A percentile compares a stretch with the other conserved stretches of the same genome.
phyloP scores from a whole-genome alignment of 805 yeast genomes.

The Grigorovia humatica region DNA sequence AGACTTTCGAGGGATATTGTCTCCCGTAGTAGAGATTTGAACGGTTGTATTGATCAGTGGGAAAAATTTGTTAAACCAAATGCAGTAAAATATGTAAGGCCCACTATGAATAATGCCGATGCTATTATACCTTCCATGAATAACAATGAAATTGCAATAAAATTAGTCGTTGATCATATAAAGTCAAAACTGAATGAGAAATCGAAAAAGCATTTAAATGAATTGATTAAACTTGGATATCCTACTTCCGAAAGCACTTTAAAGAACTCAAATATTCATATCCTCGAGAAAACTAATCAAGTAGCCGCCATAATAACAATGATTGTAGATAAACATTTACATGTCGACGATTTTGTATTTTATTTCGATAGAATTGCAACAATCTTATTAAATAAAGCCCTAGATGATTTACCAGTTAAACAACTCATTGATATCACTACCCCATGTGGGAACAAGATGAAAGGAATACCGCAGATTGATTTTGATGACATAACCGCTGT shows the following conservation, averaged over 20 bases:
- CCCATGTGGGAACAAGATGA: slow-evolving; percentile 29
- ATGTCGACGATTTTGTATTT: slow-evolving; percentile 72
- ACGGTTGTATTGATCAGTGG: slow-evolving; percentile 85
- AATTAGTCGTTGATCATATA: slow-evolving; percentile 70
- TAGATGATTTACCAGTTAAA: slow-evolving; percentile 39
- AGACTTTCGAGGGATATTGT: slow-evolving; percentile 79
- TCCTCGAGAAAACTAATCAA: slow-evolving; percentile 47
- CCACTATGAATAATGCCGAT: slow-evolving; percentile 62
- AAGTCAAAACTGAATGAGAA: slow-evolving; percentile 57
- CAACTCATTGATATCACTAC: slow-evolving; percentile 34
- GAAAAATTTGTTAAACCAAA: slow-evolving; percentile 84
- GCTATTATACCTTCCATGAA: slow-evolving; percentile 85
- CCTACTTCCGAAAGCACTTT: slow-evolving; percentile 7
- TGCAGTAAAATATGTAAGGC: slow-evolving; percentile 62
- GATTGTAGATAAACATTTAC: slow-evolving; percentile 43
- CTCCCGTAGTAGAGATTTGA: slow-evolving; percentile 74
- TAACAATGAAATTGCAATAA: slow-evolving; percentile 72
- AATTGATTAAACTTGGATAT: slow-evolving; percentile 41
- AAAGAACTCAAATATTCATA: slow-evolving; percentile 16
- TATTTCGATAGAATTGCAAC: slow-evolving; percentile 77
- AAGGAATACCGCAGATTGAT: slow-evolving; percentile 21
- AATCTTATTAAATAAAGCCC: slow-evolving; percentile 55
- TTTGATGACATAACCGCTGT: slow-evolving; percentile 55
- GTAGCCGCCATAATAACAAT: slow-evolving; percentile 62
- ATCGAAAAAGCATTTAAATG: slow-evolving; percentile 56